Percentiles rank a stretch among this genome's conserved stretches.
phyloP scores from a whole-genome alignment of 176 grass and related monocot species.

The Calamus simplicifolius region DNA sequence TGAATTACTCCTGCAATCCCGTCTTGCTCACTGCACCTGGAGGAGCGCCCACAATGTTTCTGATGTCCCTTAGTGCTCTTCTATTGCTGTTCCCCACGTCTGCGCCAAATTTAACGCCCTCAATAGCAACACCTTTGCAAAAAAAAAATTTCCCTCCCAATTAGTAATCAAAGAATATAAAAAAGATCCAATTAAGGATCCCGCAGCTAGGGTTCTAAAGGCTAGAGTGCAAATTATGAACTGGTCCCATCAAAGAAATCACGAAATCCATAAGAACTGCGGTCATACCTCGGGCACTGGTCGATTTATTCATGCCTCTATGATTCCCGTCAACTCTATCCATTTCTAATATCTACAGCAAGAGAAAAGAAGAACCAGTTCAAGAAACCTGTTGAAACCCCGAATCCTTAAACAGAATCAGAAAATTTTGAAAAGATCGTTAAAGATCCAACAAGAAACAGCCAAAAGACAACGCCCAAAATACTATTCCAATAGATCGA shows the following conservation, averaged over 20 bases:
- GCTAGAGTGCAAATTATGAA: too few species aligned
- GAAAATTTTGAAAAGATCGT: too few species aligned
- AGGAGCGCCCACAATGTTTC: constrained; percentile 40
- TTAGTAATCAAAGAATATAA: constrained; percentile 1
- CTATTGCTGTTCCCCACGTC: constrained; percentile 33
- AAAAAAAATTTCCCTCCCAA: neutral
- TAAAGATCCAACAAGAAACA: too few species aligned
- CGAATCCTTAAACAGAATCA: too few species aligned
- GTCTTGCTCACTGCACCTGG: constrained; percentile 39
- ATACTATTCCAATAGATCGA: too few species aligned
- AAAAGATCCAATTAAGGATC: too few species aligned
- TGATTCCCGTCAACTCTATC: constrained; percentile 29
- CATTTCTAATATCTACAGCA: constrained; percentile 15
- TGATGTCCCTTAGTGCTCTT: constrained; percentile 46
- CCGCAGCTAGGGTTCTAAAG: too few species aligned
- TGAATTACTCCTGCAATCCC: constrained; percentile 33
- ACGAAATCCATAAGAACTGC: too few species aligned
- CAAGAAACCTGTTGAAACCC: neutral
- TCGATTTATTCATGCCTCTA: constrained; percentile 7
- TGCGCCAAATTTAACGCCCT: constrained; percentile 38
- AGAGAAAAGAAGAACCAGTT: too few species aligned
- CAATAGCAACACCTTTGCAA: constrained; percentile 39
- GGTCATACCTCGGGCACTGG: constrained; percentile 19
- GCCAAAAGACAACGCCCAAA: too few species aligned
- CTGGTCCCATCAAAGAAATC: too few species aligned